These are phyloP conservation scores for Pterocarpus macrocarpus DNA, from an alignment of 306 rosid species.

Conservation along the genomic window DNA sequence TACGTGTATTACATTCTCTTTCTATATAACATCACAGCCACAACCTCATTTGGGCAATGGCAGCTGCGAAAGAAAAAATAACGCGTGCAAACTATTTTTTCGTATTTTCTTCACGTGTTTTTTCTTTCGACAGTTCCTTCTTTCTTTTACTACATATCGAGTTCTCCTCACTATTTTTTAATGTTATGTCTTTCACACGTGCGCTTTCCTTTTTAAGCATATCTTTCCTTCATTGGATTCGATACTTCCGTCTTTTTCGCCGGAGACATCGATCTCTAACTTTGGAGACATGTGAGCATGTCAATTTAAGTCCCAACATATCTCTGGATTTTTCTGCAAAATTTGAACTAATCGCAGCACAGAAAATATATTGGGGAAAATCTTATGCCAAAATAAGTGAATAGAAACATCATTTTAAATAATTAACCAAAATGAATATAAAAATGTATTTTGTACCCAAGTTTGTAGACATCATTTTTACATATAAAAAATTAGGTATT, in stretches of 20 bases:
- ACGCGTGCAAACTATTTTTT: too few species aligned
- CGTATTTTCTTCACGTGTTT: too few species aligned
- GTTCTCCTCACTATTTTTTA: too few species aligned
- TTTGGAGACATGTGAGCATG: background rate
- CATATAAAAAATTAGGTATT: too few species aligned
- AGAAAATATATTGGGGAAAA: background rate
- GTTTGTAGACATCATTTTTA: too few species aligned
- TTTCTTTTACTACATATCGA: background rate
- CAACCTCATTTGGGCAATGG: too few species aligned
- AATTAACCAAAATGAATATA: too few species aligned
- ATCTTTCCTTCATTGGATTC: background rate
- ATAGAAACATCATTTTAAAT: too few species aligned
- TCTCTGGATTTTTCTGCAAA: background rate
- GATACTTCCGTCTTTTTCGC: background rate
- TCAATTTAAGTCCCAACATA: background rate
- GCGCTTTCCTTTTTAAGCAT: background rate
- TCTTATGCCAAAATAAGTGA: background rate
- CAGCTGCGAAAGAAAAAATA: too few species aligned
- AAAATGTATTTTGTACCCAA: too few species aligned
- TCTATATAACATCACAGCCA: too few species aligned
- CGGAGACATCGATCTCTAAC: background rate
- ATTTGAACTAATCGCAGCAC: background rate
- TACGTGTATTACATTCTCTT: too few species aligned
- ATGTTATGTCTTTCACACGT: background rate
- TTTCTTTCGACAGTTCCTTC: background rate